phyloP scores from a whole-genome alignment of 306 rosid species.

The Rosa rugosa region DNA sequence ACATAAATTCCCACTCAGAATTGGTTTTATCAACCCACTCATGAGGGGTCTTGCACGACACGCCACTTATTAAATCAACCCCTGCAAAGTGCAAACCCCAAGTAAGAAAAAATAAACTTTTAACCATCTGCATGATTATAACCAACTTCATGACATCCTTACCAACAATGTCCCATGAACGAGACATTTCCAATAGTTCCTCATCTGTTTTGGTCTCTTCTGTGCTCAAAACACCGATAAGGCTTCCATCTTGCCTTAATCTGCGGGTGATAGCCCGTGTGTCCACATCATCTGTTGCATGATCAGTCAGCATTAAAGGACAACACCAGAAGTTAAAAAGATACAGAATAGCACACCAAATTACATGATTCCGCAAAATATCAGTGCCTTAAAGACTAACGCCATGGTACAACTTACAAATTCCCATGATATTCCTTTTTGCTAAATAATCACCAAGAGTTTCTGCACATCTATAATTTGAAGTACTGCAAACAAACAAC shows the following conservation, averaged over 20 bases:
- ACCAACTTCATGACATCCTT: constrained; percentile 29
- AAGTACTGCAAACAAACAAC: constrained; percentile 59
- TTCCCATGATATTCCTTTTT: constrained; percentile 91
- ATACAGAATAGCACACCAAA: not conserved
- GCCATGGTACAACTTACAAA: constrained; percentile 58
- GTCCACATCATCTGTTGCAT: constrained; percentile 84
- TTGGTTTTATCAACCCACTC: constrained; percentile 78
- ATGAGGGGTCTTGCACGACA: constrained; percentile 75
- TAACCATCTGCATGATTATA: constrained; percentile 11
- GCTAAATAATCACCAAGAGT: constrained; percentile 70
- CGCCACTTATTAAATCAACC: constrained; percentile 90
- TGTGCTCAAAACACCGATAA: constrained; percentile 88
- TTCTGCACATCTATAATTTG: constrained; percentile 83
- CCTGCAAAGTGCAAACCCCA: constrained; percentile 57
- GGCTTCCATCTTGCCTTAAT: constrained; percentile 92
- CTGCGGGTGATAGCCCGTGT: constrained; percentile 95
- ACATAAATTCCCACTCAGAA: constrained; percentile 64
- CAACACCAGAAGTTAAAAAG: constrained; percentile 14
- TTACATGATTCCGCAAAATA: not conserved
- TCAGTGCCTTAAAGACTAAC: not conserved
- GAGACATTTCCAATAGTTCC: constrained; percentile 78
- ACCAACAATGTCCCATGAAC: constrained; percentile 96
- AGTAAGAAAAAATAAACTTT: constrained; percentile 19
- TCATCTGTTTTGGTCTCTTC: constrained; percentile 74
- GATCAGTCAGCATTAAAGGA: constrained; percentile 24